Base-by-base conservation (phyloP, 345 rosid species). In the Aquilaria yunnanensis region DNA sequence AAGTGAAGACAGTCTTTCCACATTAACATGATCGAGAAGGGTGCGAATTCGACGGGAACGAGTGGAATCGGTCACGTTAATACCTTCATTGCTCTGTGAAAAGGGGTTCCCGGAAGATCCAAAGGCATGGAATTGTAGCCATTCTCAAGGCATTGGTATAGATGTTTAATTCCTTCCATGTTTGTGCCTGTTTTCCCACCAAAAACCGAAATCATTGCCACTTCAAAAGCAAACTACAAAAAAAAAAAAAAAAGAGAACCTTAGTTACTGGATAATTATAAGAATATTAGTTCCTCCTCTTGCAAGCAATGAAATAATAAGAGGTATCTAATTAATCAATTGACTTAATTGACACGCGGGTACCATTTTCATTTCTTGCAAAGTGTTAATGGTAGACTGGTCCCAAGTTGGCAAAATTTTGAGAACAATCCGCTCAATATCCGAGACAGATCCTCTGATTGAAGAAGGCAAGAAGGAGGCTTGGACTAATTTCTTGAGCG, bases 101-200 rank as follows among this genome's bases (percentile, higher is more conserved):
- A 93, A 37, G 83, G 88, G 52, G 98, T 93, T 66, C 96, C 94
- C 0, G 92, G 96, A 33, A 93, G 68, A 74, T 86, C 81, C 54
- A 90, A 67, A 46, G 98, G 97, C 98, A 93, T 93, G 33, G 98
- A 93, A 69, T 93, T 93, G 69, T 90, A 90, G 51, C 98, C 98
- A 64, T 67, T 86, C 69, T 90, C 96, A 32, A 93, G 75, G 54
- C 80, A 67, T 16, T 72, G 87, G 75, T 93, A 93, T 31, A 90
- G 81, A 47, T 78, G 67, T 68, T 86, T 88, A 64, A 93, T 86
- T 57, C 67, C 81, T 71, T 84, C 83, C 70, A 80, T 79, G 70
- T 80, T 74, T 64, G 74, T 54, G 45, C 78, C 82, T 72, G 73
- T 73, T 71, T 75, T 79, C 46, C 67, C 75, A 3, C 98, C 98